A percentile compares a stretch with the other conserved stretches of the same genome.
These are phyloP conservation scores for Debaryomyces castellii DNA, from an alignment of 805 yeast species.

Conservation along the genomic window DNA sequence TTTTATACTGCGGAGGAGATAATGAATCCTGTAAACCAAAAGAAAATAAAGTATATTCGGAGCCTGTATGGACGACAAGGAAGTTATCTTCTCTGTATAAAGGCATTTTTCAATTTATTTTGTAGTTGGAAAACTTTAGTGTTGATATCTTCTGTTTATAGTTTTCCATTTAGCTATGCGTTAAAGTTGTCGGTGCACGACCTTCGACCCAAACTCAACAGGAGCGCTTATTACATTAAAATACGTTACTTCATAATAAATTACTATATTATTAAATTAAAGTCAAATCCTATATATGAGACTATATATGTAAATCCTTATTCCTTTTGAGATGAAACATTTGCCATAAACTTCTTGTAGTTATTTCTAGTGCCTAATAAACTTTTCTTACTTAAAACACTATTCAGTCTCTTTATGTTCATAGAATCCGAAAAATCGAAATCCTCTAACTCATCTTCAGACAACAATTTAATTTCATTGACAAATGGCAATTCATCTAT, in stretches of 20 bases:
- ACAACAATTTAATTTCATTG: constrained; percentile 30
- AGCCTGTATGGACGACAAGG: constrained; percentile 75
- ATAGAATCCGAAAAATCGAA: background rate
- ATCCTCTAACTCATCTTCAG: constrained; percentile 9
- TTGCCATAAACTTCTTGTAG: constrained; percentile 37
- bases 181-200: background rate
- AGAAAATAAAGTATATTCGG: constrained; percentile 68
- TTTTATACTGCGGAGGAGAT: constrained; percentile 68
- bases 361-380: constrained; percentile 41
- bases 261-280: no score
- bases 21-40: constrained; percentile 77
- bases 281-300: background rate
- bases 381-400: constrained; percentile 31
- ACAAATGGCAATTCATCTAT: constrained; percentile 36
- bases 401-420: constrained; percentile 24
- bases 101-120: constrained; percentile 29
- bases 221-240: no score
- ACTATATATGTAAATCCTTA: background rate
- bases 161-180: background rate
- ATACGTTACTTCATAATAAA: no score
- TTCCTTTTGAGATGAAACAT: constrained; percentile 14
- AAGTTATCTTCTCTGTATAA: constrained; percentile 45
- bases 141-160: background rate
- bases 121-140: background rate
- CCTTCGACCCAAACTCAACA: no score